phyloP scores from a whole-genome alignment of 2,329 filamentous ascomycete genomes.

The Aspergillus glaucus region DNA sequence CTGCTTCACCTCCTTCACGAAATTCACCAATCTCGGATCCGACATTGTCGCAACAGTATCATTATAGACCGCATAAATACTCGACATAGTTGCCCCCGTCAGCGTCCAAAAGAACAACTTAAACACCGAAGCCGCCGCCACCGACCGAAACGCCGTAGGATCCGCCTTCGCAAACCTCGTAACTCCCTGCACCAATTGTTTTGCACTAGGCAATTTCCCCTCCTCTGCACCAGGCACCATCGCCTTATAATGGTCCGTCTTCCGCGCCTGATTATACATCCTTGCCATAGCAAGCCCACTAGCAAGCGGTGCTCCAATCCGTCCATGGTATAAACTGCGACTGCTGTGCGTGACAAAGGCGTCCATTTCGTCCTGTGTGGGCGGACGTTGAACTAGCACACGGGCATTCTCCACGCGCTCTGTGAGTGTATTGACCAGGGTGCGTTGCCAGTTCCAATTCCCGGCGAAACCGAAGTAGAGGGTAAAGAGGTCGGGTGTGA shows the following conservation, averaged over 20 bases:
- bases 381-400: conserved; percentile 17
- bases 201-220: conserved; percentile 4
- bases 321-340: conserved; percentile 14
- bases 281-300: conserved; percentile 5
- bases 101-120: conserved; percentile 13
- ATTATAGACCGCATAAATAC: conserved; percentile 6
- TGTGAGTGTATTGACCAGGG: conserved; percentile 1
- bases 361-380: conserved; percentile 31
- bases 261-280: conserved; percentile 8
- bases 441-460: conserved; percentile 12
- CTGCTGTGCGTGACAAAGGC: conserved; percentile 20
- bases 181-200: conserved; percentile 2
- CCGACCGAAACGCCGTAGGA: conserved; percentile 1
- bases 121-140: conserved; percentile 1
- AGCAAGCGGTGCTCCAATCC: conserved; percentile 15
- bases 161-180: conserved; percentile 5
- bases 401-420: conserved; percentile 16
- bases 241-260: conserved; percentile 4
- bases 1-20: conserved; percentile 13
- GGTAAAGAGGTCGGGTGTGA: conserved; percentile 19
- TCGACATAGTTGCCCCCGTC: conserved; percentile 2
- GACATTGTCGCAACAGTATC: conserved; percentile 8
- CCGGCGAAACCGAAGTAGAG: conserved; percentile 24
- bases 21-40: conserved; percentile 20
- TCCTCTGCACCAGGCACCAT: background rate